These are phyloP conservation scores for Colletotrichum horii DNA, from an alignment of 2,329 filamentous ascomycete species.

Conservation along the genomic window DNA sequence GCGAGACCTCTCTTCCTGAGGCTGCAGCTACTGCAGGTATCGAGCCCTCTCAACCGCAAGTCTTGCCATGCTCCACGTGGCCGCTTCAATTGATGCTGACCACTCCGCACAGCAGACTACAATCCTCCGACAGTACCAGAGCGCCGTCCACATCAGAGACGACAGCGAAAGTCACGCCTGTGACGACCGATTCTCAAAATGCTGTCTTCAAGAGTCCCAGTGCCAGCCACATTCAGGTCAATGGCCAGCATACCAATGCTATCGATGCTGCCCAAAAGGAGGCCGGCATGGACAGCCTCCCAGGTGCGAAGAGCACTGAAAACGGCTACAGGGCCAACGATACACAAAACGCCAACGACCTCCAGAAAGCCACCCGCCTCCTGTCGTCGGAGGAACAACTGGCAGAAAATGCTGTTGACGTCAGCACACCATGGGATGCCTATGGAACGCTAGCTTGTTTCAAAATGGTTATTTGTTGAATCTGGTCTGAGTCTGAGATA, in stretches of 20 bases:
- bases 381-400: neutral
- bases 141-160: neutral
- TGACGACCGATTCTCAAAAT: neutral
- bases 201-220: neutral
- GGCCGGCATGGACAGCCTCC: neutral
- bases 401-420: neutral
- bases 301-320: neutral
- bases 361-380: neutral
- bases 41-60: neutral
- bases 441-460: neutral
- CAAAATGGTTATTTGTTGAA: neutral
- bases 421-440: neutral
- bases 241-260: neutral
- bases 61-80: neutral
- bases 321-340: neutral
- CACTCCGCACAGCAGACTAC: neutral
- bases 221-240: neutral
- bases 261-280: neutral
- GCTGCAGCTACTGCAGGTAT: neutral
- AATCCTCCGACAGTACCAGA: neutral
- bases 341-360: neutral
- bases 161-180: neutral
- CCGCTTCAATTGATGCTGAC: neutral
- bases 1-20: neutral
- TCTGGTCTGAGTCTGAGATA: neutral